Evolutionary conservation across 257 asterid genomes (phyloP).

Genomic region (Fraxinus anomala): DNA sequence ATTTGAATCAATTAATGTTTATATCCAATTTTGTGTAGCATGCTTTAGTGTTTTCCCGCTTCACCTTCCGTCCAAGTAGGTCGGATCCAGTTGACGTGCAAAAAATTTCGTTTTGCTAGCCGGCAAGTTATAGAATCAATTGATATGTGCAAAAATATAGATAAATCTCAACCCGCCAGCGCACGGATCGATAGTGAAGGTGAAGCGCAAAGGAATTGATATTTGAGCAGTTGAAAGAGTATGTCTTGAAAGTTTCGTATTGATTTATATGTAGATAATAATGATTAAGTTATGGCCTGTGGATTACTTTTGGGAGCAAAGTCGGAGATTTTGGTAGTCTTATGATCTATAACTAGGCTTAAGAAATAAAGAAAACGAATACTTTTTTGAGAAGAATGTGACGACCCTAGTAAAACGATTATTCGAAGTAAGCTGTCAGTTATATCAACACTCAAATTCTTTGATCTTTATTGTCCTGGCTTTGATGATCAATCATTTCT

Average conservation of each 20-base stretch:
- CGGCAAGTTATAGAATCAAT: background rate
- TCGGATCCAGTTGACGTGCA: no score
- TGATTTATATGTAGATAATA: no score
- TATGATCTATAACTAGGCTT: background rate
- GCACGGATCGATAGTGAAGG: slow-evolving; percentile 18
- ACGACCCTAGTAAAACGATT: no score
- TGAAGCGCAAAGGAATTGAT: background rate
- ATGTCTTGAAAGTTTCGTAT: no score
- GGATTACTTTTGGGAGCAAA: slow-evolving; percentile 25
- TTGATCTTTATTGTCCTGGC: no score
- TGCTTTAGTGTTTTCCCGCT: background rate
- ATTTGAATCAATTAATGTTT: background rate
- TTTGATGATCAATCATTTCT: no score
- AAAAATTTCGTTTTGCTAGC: no score
- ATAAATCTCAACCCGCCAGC: background rate
- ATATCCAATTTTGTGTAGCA: background rate
- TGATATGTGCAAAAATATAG: background rate
- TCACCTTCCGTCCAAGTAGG: no score
- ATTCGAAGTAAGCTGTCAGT: no score
- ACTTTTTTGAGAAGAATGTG: background rate
- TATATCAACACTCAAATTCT: background rate
- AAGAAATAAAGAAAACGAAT: no score
- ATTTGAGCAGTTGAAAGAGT: no score
- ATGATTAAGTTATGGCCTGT: background rate
- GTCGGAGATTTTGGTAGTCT: slow-evolving; percentile 16